Percentiles rank a stretch among this genome's conserved stretches.
These are phyloP conservation scores for Chondrus crispus DNA, from an alignment of 23 red algal genomes.

Conservation along the genomic window DNA sequence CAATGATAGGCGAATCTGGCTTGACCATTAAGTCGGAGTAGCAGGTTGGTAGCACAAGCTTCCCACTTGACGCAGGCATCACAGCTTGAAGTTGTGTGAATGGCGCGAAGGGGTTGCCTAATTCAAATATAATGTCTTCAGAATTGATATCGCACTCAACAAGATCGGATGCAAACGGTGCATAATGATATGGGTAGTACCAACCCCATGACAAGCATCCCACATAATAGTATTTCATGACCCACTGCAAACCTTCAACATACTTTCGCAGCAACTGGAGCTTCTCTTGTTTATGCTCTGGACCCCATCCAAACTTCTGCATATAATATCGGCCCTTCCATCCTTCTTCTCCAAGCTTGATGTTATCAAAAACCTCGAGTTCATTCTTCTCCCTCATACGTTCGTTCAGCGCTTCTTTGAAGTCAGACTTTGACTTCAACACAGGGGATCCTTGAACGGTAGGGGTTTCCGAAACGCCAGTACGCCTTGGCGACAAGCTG, in stretches of 20 bases:
- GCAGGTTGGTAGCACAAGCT: slow-evolving; percentile 67
- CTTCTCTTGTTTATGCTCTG: background rate
- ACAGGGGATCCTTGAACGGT: background rate
- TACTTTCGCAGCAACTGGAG: slow-evolving; percentile 56
- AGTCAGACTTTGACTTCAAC: slow-evolving; percentile 40
- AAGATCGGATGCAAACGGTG: slow-evolving; percentile 91
- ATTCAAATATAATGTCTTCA: slow-evolving; percentile 65
- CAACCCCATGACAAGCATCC: slow-evolving; percentile 94
- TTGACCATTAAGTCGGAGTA: slow-evolving; percentile 82
- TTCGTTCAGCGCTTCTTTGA: slow-evolving; percentile 47
- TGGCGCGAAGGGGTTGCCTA: slow-evolving; percentile 84
- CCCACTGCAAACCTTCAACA: slow-evolving; percentile 91
- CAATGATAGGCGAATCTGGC: slow-evolving; percentile 71
- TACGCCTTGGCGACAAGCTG: background rate
- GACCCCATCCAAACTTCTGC: slow-evolving; percentile 68
- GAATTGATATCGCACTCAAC: slow-evolving; percentile 31
- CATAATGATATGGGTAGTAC: slow-evolving; percentile 96
- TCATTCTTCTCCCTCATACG: slow-evolving; percentile 44
- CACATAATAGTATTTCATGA: slow-evolving; percentile 90
- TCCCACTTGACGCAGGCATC: slow-evolving; percentile 83
- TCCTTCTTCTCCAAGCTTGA: slow-evolving; percentile 74
- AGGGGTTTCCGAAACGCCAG: background rate
- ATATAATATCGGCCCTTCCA: slow-evolving; percentile 91
- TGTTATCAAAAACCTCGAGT: slow-evolving; percentile 46
- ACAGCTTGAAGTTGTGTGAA: slow-evolving; percentile 90